Base-by-base conservation (phyloP, 331 rosid genomes). In the Arachis monticola region DNA sequence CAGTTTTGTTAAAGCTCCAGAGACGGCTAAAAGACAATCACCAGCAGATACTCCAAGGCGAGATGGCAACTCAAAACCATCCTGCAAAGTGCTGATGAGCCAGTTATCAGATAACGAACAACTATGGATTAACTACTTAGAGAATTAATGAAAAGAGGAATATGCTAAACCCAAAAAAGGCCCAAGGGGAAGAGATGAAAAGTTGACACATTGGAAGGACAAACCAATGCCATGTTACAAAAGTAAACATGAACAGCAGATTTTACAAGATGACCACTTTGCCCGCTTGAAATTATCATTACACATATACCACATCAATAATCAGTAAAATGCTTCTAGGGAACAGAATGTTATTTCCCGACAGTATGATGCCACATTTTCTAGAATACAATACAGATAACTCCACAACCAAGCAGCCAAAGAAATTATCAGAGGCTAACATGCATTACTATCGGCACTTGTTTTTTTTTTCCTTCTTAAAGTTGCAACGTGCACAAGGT, bases 1-100 rank as follows among this genome's bases (percentile, higher is more conserved):
- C 59, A 69, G 71, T 73, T 76, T 88, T 8, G 89, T 80, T 58
- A 91, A 69, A 32, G 94, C 89, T 77, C 84, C 89, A 5, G 96
- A 82, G 72, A 91, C 80, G 77, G 89, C 69, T 81, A 91, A 70
- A 64, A 91, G 63, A 81, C 98, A 91, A 85, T 93, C 98, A 58
- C 95, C 93, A 3, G 97, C 96, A 53, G 90, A 88, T 69, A 91
- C 87, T n/a, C 91, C 86, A 60, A 93, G 97, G 74, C 98, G 96
- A 64, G 98, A 85, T 48, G 98, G 98, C 70, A 93, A 79, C 81
- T 93, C 96, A 86, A 83, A 91, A 67, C 96, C 96, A 75, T 85
- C 96, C 88, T 85, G 92, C 84, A 83, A 73, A 58, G 73, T 80
- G 85, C 98, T 93, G 85, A 81, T 64, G 69, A 72, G 74, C 78